Evolutionary conservation across 352 stramenopile species (phyloP), one percentile per base, ranked within the genome.

Genomic region (Halophytophthora polymorphica): DNA sequence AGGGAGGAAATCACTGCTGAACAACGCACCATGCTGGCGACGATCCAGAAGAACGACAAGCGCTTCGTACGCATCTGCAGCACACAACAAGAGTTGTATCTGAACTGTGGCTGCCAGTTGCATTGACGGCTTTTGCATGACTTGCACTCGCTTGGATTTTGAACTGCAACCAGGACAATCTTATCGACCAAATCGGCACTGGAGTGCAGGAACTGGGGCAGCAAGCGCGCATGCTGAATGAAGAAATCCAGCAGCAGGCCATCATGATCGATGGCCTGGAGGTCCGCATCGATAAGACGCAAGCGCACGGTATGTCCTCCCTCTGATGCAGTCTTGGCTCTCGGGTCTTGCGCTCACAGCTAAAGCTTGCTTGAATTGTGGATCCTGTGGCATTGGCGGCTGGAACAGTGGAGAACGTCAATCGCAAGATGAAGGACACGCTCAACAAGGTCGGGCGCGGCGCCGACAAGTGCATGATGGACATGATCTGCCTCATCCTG

Each of bases 401-500:
- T 37, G 37, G 21, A 23, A n/a, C 55, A 94, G 83, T 92, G 35
- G 81, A 92, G 58, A 90, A 65, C 31, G 74, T 94, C 36, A 91
- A 94, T 53, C 69, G 70, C 37, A 93, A 93, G 61, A 94, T 94
- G 79, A 88, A 88, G 64, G 80, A 89, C 44, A 90, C 82, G 29
- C 71, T 93, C 2, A 58, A 71, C 29, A 77, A 88, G 40, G 65
- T 91, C 14, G 80, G 82, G 12, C 77, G 84, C 23, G 84, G 82
- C 19, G 71, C 64, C 19, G 82, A 92, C 63, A 93, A 91, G 55
- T 92, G 81, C 68, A 94, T 93, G 77, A 93, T 93, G 82, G 80
- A 93, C 53, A 88, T 94, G 74, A 94, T 94, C 61, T 94, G 84
- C 41, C 74, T 94, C 44, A 86, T 94, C 53, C 48, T 94, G 39